Base-by-base conservation (phyloP, 2,329 filamentous ascomycete species). In the Basipetospora sp. region DNA sequence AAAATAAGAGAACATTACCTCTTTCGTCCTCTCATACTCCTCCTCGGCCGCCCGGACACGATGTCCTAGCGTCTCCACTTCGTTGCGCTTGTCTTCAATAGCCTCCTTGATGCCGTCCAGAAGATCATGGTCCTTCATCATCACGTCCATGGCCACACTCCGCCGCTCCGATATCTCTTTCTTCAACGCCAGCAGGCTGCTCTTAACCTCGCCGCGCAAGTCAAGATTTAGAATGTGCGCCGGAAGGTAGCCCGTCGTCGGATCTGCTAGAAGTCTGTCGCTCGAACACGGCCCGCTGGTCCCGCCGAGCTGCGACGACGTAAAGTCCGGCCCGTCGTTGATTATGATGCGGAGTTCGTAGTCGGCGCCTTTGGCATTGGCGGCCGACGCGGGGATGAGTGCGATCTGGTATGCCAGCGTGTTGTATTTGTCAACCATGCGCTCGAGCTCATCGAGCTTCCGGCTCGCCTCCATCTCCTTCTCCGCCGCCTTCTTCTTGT, bases 71-170 rank as follows among this genome's bases (percentile, higher is more conserved):
- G 85, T 82, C 54, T 94, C 88, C 14, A 98, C 84, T 54, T 98
- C 90, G 46, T 78, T 80, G 43, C 80, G 73, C 63, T 94, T 94
- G 59, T 98, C 88, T 53, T 94, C 87, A 57, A 98, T 90, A 13
- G 87, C 86, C 59, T 98, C 92, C 56, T 90, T 90, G 55, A 94
- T 88, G 47, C 82, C 84, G 55, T 96, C 87, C 8, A 98, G 73
- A 45, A 93, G 69, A 54, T 96, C 90, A 51, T 93, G 82, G 47
- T 93, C 86, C 52, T 90, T 88, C 71, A 94, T 82, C 67, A 94
- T 90, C 37, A 79, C 77, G 53, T 96, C 88, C 50, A 93, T 77
- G 1, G 81, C 81, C 4, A 72, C 64, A 43, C 80, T 85, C 36
- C 88, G 73, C 39, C 90, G 73, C 54, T 94, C 86, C n/a, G 84